These are phyloP conservation scores for Cercospora citrullina DNA, from an alignment of 2,329 filamentous ascomycete species.

Conservation along the genomic window DNA sequence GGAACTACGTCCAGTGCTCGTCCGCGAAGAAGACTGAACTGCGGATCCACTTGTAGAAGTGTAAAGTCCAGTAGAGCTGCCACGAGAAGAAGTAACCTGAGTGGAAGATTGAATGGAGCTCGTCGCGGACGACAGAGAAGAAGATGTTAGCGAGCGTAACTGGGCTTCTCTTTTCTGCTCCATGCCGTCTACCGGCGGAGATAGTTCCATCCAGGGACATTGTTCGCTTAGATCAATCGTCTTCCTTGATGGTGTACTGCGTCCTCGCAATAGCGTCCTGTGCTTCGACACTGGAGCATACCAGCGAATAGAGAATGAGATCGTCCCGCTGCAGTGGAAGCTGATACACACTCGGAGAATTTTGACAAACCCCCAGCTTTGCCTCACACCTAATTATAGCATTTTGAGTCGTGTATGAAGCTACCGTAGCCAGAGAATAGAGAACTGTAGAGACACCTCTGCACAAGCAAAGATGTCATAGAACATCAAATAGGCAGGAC, in stretches of 20 bases:
- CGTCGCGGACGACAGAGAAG: background rate
- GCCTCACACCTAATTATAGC: background rate
- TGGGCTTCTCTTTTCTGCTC: background rate
- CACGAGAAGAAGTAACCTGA: background rate
- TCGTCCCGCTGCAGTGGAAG: background rate
- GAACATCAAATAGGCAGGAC: background rate
- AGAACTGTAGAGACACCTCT: background rate
- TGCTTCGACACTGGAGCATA: background rate
- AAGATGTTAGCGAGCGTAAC: background rate
- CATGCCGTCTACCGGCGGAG: background rate
- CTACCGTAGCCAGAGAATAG: background rate
- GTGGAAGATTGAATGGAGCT: background rate
- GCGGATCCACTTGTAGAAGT: background rate
- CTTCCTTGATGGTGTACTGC: background rate
- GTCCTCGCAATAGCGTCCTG: background rate
- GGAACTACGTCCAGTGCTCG: background rate
- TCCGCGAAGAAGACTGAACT: background rate
- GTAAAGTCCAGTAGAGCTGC: background rate
- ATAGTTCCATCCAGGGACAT: background rate
- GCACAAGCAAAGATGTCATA: background rate
- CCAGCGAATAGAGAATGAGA: background rate
- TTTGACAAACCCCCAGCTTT: background rate
- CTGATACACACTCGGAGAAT: background rate
- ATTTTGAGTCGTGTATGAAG: background rate
- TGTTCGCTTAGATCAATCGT: background rate